Conservation (phyloP, 192 early-diverging fungal genomes). For the Phycomyces nitens region DNA sequence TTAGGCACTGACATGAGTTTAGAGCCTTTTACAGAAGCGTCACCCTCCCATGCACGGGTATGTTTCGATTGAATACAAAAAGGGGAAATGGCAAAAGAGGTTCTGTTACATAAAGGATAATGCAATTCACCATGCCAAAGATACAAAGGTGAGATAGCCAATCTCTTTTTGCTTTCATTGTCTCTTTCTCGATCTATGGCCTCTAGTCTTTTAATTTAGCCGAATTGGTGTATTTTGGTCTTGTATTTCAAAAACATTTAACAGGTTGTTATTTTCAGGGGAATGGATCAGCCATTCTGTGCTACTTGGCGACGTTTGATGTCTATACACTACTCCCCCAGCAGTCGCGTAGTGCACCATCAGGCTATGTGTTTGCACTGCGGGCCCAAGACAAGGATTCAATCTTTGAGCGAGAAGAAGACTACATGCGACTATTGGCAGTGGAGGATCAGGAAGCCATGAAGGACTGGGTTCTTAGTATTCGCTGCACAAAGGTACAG, state of each 20-base stretch:
- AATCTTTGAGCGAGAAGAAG: slow-evolving; percentile 82
- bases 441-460: slow-evolving; percentile 60
- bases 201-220: slow-evolving; percentile 10
- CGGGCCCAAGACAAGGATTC: slow-evolving; percentile 74
- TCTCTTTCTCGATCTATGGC: background rate
- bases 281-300: slow-evolving; percentile 37
- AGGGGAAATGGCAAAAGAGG: slow-evolving; percentile 82
- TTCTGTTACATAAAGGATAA: slow-evolving; percentile 67
- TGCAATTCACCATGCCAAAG: slow-evolving; percentile 63
- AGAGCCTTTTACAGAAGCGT: slow-evolving; percentile 25
- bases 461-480: slow-evolving; percentile 69
- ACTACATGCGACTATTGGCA: slow-evolving; percentile 76
- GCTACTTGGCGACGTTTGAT: slow-evolving; percentile 70
- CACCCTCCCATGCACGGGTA: slow-evolving; percentile 46
- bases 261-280: slow-evolving; percentile 23
- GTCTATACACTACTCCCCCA: slow-evolving; percentile 70
- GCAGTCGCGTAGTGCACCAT: slow-evolving; percentile 64
- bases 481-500: slow-evolving; percentile 66
- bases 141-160: slow-evolving; percentile 49
- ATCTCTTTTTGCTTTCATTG: slow-evolving; percentile 10
- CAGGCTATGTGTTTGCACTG: slow-evolving; percentile 78
- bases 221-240: too few species aligned
- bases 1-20: slow-evolving; percentile 21
- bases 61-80: slow-evolving; percentile 72
- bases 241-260: too few species aligned